Percentiles rank a stretch among this genome's conserved stretches.
These are phyloP conservation scores for Leishmania braziliensis DNA, from an alignment of 208 protist genomes.

Conservation along the genomic window DNA sequence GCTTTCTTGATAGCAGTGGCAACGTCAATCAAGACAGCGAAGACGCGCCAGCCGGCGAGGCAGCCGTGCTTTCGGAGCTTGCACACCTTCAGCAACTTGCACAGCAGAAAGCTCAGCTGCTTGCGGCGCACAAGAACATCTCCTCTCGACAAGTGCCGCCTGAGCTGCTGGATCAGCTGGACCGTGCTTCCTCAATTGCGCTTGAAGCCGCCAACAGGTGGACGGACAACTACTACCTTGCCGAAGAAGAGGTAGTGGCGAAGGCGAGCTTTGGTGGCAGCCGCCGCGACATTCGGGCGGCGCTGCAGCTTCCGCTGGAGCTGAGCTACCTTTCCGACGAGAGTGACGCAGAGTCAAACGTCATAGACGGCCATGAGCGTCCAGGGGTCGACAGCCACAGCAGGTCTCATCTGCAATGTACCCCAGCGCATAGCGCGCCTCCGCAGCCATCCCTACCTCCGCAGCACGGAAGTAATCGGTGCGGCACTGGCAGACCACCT, in stretches of 20 bases:
- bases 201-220: conserved; percentile 75
- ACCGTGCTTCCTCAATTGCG: conserved; percentile 31
- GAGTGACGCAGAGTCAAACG: conserved; percentile 11
- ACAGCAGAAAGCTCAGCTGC: conserved; percentile 12
- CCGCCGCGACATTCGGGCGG: conserved; percentile 42
- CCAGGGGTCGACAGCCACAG: background rate
- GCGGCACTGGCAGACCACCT: background rate
- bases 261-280: conserved; percentile 28
- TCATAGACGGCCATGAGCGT: background rate
- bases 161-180: conserved; percentile 30
- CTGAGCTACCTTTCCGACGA: conserved; percentile 53
- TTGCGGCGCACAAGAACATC: conserved; percentile 11
- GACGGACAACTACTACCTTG: conserved; percentile 81
- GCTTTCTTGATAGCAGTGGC: background rate
- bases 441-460: background rate
- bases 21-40: background rate
- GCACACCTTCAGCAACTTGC: background rate
- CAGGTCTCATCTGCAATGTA: background rate
- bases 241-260: conserved; percentile 54
- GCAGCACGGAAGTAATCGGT: background rate
- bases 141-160: conserved; percentile 14
- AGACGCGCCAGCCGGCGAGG: conserved; percentile 3
- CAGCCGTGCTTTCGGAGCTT: conserved; percentile 1
- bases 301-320: conserved; percentile 47
- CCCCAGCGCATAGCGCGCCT: background rate